Evolutionary conservation across 352 stramenopile species (phyloP), one percentile per base, ranked within the genome.

Genomic region (Thraustochytrium sp.): DNA sequence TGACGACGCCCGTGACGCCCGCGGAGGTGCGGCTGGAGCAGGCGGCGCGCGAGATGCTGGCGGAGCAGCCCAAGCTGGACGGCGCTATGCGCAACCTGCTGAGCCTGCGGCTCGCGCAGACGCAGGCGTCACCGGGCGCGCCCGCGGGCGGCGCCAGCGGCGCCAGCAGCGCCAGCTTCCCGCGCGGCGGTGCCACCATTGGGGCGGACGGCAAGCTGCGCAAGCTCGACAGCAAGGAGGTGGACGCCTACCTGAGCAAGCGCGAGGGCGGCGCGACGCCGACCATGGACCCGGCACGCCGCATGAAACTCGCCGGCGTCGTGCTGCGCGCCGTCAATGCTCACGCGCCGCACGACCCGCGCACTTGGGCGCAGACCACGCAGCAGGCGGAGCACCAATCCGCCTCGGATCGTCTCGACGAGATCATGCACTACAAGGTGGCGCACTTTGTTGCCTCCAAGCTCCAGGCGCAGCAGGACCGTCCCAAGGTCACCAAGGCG

Each of bases 371-470:
- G 11, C 21, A 54, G 11, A 34, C 23, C 21, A 68, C 11, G 13
- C 49, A 11, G 0, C 74, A 82, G 26, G 23, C 9, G 8, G 74
- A 82, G 40, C 36, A 82, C 9, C 49, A 82, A 31, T 31, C 40
- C 13, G 74, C 34, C 31, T 40, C 40, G 26, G 37, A 73, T 3
- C 51, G 74, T 18, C 18, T 82, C 18, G 74, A 82, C 42, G 51
- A 82, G 29, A 82, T 82, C 5, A 82, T 55, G 56, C 53, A 31
- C 4, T 82, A 82, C 74, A 82, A 82, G 34, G 74, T 82, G 8
- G 51, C 51, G 23, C 74, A 82, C 51, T 31, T 82, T 1, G 26
- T 76, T 5, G 63, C 37, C 18, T 11, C 9, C 36, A 48, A 54
- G 34, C 8, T 40, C 2, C 31, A 51, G 2, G 29, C 16, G 3